A percentile compares a stretch with the other conserved stretches of the same genome.
Evolutionary conservation across 495 filamentous ascomycete genomes (phyloP).

Genomic region (Penicilliopsis zonata): DNA sequence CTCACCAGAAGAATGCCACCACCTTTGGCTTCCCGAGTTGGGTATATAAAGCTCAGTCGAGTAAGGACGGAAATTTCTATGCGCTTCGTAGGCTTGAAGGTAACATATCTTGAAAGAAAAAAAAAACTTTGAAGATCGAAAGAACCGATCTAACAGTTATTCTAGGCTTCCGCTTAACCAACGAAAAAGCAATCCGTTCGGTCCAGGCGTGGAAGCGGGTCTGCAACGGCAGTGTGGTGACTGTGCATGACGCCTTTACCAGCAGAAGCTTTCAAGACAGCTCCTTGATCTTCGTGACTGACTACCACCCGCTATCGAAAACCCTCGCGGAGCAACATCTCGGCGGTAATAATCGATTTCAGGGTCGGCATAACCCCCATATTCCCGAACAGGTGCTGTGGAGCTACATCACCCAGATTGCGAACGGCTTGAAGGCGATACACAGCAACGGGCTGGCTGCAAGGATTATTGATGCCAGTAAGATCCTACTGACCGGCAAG

Average conservation of each 20-base stretch:
- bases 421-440: conserved; percentile 77
- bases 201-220: conserved; percentile 90
- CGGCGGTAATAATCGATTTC: conserved; percentile 40
- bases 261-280: conserved; percentile 87
- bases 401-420: conserved; percentile 87
- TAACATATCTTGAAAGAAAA: conserved; percentile 10
- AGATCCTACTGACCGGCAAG: conserved; percentile 60
- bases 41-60: conserved; percentile 91
- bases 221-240: conserved; percentile 69
- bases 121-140: no score
- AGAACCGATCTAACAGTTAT: conserved; percentile 6
- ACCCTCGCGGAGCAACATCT: conserved; percentile 81
- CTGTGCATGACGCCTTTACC: conserved; percentile 85
- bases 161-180: conserved; percentile 65
- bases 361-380: conserved; percentile 30
- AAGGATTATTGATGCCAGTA: conserved; percentile 68
- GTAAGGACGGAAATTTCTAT: conserved; percentile 74
- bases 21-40: conserved; percentile 80
- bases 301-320: conserved; percentile 85
- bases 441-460: conserved; percentile 74
- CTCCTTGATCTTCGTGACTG: conserved; percentile 86
- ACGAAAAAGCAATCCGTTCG: conserved; percentile 72
- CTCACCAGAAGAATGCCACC: conserved; percentile 57
- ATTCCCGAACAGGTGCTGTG: conserved; percentile 74
- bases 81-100: conserved; percentile 77